Evolutionary conservation across 805 yeast genomes (phyloP).

Genomic region (Citeromyces nyonsensis): DNA sequence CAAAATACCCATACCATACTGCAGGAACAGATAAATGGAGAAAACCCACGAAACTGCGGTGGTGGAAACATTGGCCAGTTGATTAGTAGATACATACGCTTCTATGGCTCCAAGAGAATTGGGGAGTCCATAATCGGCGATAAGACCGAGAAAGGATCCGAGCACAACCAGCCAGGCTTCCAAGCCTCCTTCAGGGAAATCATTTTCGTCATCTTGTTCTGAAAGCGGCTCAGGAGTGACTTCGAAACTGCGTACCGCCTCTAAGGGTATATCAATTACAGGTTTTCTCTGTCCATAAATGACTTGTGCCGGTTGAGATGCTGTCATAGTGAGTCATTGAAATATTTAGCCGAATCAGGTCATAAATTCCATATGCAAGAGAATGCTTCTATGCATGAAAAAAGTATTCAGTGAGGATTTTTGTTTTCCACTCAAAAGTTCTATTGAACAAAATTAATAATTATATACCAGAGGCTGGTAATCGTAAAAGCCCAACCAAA

Average conservation of each 20-base stretch:
- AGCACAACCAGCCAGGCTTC: constrained; percentile 38
- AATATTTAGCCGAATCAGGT: background rate
- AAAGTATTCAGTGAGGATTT: too few species aligned
- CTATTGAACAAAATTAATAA: too few species aligned
- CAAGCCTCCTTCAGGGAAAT: constrained; percentile 45
- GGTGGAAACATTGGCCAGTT: constrained; percentile 25
- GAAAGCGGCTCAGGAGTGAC: too few species aligned
- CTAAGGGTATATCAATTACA: background rate
- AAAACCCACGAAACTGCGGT: constrained; percentile 51
- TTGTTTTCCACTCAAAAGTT: too few species aligned
- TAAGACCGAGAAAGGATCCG: constrained; percentile 42
- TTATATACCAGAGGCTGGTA: too few species aligned
- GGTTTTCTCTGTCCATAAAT: background rate
- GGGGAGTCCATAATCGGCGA: constrained; percentile 36
- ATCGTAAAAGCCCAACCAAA: too few species aligned
- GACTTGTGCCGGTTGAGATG: background rate
- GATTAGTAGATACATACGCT: constrained; percentile 40
- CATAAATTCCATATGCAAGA: background rate
- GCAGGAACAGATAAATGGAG: constrained; percentile 34
- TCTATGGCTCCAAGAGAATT: constrained; percentile 51
- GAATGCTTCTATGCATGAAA: too few species aligned
- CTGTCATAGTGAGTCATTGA: background rate
- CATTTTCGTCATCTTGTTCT: constrained; percentile 7
- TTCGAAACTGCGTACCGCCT: background rate
- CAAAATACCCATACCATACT: constrained; percentile 30